Conservation (phyloP, 305 asterid species). For the Petunia hybrid region DNA sequence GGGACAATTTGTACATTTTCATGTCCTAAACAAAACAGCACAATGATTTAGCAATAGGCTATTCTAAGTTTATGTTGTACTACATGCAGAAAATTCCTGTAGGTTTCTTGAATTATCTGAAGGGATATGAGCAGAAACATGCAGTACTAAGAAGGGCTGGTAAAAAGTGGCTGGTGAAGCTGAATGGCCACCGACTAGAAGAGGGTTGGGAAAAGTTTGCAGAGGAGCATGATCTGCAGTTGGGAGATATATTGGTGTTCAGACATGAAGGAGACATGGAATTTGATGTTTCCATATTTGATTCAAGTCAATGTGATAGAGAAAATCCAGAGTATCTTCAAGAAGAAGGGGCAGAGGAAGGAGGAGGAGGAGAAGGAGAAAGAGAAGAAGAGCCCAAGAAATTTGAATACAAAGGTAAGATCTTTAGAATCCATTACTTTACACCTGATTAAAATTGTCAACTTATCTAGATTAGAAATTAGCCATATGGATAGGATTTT, state of each 20-base stretch:
- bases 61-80: not conserved
- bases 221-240: slow-evolving; percentile 25
- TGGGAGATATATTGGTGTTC: slow-evolving; percentile 36
- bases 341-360: not conserved
- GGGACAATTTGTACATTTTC: not conserved
- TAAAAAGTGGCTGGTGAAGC: slow-evolving; percentile 34
- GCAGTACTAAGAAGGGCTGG: slow-evolving; percentile 31
- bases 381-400: not conserved
- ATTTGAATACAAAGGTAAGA: slow-evolving; percentile 15
- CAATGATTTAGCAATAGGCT: not conserved
- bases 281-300: slow-evolving; percentile 33
- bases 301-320: slow-evolving; percentile 34
- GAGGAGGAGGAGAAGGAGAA: not conserved
- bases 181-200: slow-evolving; percentile 1
- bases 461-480: not conserved
- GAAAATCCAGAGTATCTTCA: slow-evolving; percentile 8
- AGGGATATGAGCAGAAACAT: not conserved
- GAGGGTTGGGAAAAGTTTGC: slow-evolving; percentile 37
- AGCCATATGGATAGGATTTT: not conserved
- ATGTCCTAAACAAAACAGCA: too few species aligned
- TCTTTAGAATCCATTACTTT: not conserved
- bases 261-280: slow-evolving; percentile 40
- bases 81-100: slow-evolving; percentile 32
- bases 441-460: slow-evolving; percentile 4
- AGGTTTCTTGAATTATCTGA: slow-evolving; percentile 33